Percentiles rank a stretch among this genome's conserved stretches.
These are phyloP conservation scores for Melocanna baccifera DNA, from an alignment of 176 grass and related monocot genomes.

Conservation along the genomic window DNA sequence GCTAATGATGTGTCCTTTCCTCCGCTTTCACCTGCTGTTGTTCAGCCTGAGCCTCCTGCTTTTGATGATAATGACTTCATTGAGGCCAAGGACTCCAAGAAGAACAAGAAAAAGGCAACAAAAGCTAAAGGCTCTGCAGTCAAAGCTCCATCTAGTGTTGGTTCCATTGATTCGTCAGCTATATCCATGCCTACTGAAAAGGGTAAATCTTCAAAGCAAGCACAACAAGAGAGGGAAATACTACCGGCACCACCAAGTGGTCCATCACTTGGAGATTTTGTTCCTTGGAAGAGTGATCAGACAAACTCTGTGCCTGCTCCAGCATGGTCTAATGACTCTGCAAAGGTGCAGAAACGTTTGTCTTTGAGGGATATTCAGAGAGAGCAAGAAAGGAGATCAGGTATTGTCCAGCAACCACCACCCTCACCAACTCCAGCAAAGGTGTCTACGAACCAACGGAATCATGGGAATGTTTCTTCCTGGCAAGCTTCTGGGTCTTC, in stretches of 20 bases:
- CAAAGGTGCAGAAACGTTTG: conserved; percentile 59
- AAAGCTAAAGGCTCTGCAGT: conserved; percentile 58
- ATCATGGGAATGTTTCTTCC: conserved; percentile 55
- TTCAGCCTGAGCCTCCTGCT: conserved; percentile 38
- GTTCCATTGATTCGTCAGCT: conserved; percentile 47
- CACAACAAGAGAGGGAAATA: conserved; percentile 60
- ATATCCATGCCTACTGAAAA: conserved; percentile 48
- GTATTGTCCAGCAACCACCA: conserved; percentile 48
- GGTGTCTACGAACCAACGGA: conserved; percentile 43
- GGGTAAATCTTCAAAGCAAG: conserved; percentile 44
- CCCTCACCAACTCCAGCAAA: conserved; percentile 43
- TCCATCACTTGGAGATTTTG: conserved; percentile 89
- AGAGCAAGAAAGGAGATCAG: conserved; percentile 72
- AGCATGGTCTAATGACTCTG: conserved; percentile 83
- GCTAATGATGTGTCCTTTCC: conserved; percentile 43
- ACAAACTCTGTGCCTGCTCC: conserved; percentile 51
- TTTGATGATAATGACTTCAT: conserved; percentile 84
- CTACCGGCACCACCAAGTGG: conserved; percentile 60
- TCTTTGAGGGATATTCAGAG: conserved; percentile 90
- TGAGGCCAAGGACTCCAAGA: conserved; percentile 95
- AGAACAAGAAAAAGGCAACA: conserved; percentile 78
- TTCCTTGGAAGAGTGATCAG: conserved; percentile 85
- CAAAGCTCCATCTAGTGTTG: conserved; percentile 53
- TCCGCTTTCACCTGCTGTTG: conserved; percentile 26
- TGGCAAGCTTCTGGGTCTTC: conserved; percentile 75